Percentiles rank a stretch among this genome's conserved stretches.
These are phyloP conservation scores for Paecilomyces fulvus DNA, from an alignment of 2,329 filamentous ascomycete species.

Conservation along the genomic window DNA sequence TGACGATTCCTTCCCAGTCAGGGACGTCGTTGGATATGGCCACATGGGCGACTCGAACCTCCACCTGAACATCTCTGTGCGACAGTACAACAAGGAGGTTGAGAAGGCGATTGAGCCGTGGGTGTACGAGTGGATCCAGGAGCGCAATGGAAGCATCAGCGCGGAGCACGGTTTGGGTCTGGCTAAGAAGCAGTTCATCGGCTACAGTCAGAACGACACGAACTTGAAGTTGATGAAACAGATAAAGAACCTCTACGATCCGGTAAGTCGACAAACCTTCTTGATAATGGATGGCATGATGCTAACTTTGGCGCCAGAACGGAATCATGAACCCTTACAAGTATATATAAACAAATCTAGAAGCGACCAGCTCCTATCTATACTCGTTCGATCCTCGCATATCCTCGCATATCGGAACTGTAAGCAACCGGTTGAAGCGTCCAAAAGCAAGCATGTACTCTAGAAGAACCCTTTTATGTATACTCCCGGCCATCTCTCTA, in stretches of 20 bases:
- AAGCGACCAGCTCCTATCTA: neutral
- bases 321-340: constrained; percentile 99
- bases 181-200: constrained; percentile 92
- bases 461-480: neutral
- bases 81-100: constrained; percentile 76
- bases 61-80: constrained; percentile 80
- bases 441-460: neutral
- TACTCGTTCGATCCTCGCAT: neutral
- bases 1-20: constrained; percentile 65
- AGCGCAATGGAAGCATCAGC: constrained; percentile 85
- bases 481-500: neutral
- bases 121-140: constrained; percentile 93
- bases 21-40: constrained; percentile 89
- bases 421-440: neutral
- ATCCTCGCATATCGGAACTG: neutral
- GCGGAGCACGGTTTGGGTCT: constrained; percentile 92
- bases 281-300: neutral
- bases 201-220: constrained; percentile 80
- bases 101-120: constrained; percentile 86
- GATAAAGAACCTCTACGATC: constrained; percentile 89
- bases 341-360: constrained; percentile 52
- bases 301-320: constrained; percentile 50
- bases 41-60: constrained; percentile 98
- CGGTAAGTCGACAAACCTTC: constrained; percentile 50
- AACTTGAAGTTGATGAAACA: constrained; percentile 91